Evolutionary conservation across 169 alveolate genomes (phyloP).

Genomic region (Theileria sp.): DNA sequence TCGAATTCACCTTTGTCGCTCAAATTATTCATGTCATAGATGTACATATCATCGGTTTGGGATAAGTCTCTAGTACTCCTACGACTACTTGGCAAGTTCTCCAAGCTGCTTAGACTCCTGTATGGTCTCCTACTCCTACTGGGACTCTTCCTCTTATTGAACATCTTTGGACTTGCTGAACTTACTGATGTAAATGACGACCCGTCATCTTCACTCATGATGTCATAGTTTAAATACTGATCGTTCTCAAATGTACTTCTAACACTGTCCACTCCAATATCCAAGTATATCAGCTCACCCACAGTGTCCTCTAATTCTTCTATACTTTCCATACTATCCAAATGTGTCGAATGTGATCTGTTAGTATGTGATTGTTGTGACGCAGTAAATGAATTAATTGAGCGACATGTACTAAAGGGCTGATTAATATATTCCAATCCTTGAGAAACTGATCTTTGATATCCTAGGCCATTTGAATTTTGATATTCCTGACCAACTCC

Average conservation of each 20-base stretch:
- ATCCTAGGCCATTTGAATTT: too few species aligned
- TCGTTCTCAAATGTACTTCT: slow-evolving; percentile 60
- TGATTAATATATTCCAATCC: too few species aligned
- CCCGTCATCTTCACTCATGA: slow-evolving; percentile 30
- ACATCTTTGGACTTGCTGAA: slow-evolving; percentile 24
- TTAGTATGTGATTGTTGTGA: too few species aligned
- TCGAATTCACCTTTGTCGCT: slow-evolving; percentile 39
- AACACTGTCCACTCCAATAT: background rate
- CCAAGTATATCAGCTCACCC: slow-evolving; percentile 1
- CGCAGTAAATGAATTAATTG: too few species aligned
- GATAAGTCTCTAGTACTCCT: slow-evolving; percentile 20
- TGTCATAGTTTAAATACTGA: slow-evolving; percentile 42
- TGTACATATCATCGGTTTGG: slow-evolving; percentile 33
- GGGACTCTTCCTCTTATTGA: slow-evolving; percentile 32
- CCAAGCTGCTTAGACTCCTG: background rate
- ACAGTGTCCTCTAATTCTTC: background rate
- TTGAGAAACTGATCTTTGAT: too few species aligned
- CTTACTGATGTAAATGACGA: slow-evolving; percentile 22
- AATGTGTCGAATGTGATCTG: background rate
- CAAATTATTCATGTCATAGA: slow-evolving; percentile 35
- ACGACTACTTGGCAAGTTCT: slow-evolving; percentile 7
- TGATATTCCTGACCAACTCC: too few species aligned
- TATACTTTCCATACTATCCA: background rate
- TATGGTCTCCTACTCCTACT: slow-evolving; percentile 6
- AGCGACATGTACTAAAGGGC: too few species aligned